A percentile compares a stretch with the other conserved stretches of the same genome.
Evolutionary conservation across 2,329 filamentous ascomycete species (phyloP).

Genomic region (Aureobasidium musti): DNA sequence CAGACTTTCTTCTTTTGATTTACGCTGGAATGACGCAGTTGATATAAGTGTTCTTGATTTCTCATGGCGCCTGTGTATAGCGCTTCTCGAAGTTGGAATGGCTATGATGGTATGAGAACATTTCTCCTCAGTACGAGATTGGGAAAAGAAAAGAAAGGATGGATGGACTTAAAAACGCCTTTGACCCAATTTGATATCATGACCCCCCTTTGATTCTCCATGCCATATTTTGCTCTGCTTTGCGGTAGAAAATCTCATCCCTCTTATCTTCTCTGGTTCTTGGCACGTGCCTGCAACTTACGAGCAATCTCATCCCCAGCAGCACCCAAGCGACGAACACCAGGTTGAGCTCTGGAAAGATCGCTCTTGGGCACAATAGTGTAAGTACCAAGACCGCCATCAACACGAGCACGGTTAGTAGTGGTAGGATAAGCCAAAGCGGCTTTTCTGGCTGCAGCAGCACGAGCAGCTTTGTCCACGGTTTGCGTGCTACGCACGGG

Average conservation of each 20-base stretch:
- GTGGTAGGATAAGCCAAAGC: slow-evolving; percentile 56
- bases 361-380: slow-evolving; percentile 64
- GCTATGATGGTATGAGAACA: neutral
- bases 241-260: neutral
- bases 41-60: too few relatives aligned
- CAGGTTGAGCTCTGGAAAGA: slow-evolving; percentile 38
- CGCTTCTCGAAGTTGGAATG: neutral
- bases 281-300: slow-evolving; percentile 30
- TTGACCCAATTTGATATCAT: neutral
- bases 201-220: neutral
- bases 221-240: neutral
- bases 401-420: slow-evolving; percentile 61
- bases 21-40: too few relatives aligned
- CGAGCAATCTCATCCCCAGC: slow-evolving; percentile 43
- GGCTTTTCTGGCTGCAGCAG: slow-evolving; percentile 55
- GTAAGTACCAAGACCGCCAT: slow-evolving; percentile 62
- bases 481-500: slow-evolving; percentile 35
- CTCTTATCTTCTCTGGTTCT: slow-evolving; percentile 13
- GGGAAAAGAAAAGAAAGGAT: neutral
- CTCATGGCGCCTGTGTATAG: too few relatives aligned
- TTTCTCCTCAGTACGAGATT: neutral
- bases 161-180: neutral
- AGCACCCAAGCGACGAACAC: slow-evolving; percentile 36
- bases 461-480: slow-evolving; percentile 45
- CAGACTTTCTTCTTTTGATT: too few relatives aligned